Evolutionary conservation across 2,329 filamentous ascomycete genomes (phyloP), one percentile per base, ranked within the genome.

Genomic region (Mycosphaerella sp.): DNA sequence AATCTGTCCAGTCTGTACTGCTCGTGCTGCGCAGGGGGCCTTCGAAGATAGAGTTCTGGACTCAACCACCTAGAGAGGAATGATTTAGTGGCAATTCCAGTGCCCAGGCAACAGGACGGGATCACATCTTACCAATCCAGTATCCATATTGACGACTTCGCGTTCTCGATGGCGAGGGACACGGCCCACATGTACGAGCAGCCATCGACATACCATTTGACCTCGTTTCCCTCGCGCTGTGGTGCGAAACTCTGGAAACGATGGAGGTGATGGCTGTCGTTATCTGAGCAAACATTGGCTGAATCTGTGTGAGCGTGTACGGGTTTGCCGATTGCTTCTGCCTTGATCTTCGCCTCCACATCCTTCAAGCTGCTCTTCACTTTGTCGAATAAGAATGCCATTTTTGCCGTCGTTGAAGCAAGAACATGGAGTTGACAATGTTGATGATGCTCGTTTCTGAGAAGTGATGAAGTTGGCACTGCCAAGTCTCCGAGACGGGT

Each of bases 141-240:
- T 60, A 95, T 95, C 79, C 86, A 91, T 62, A 95, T 86, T 41
- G 80, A 86, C 62, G 92, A 82, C 59, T 76, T 78, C 2, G 89
- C 89, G 65, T 81, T 83, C 72, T 93, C 86, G 48, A 95, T 73
- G 1, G 90, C 89, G 59, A 85, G 76, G 29, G 85, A 89, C 1
- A 95, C 87, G 11, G 90, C 89, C 78, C 84, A 90, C 74, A 95
- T 90, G n/a, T 51, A 51, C 10, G 42, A 39, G 23, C 53, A 55
- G 9, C 86, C 89, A 67, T 93, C 88, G 17, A 93, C 87, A 70
- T 86, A 91, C 88, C 89, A 95, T 76, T 95, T 95, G 58, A 81
- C 83, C 59, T 83, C 76, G 66, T 89, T 85, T 53, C 86, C 85
- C 32, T 80, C 79, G 17, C 86, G 80, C 64, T 84, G 80, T 1